Percentiles rank a stretch among this genome's conserved stretches.
Evolutionary conservation across 345 rosid species (phyloP).

Genomic region (Ricinus communis): DNA sequence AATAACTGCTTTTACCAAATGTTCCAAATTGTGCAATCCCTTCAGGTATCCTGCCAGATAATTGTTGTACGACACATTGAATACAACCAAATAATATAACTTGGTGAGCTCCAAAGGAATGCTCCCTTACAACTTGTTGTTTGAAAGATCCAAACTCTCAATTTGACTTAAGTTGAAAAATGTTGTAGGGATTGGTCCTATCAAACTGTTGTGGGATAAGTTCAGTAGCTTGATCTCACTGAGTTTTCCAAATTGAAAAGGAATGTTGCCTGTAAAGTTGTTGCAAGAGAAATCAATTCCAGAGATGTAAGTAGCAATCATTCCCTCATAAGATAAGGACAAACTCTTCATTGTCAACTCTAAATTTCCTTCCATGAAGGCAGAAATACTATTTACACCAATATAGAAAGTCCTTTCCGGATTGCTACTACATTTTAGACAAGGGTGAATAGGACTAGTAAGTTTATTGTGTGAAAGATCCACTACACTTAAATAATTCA

Average conservation of each 20-base stretch:
- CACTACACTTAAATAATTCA: background rate
- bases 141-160: slow-evolving; percentile 41
- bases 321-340: background rate
- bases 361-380: background rate
- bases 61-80: slow-evolving; percentile 40
- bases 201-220: slow-evolving; percentile 34
- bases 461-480: background rate
- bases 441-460: slow-evolving; percentile 13
- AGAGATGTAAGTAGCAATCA: background rate
- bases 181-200: slow-evolving; percentile 28
- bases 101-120: slow-evolving; percentile 29
- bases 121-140: slow-evolving; percentile 23
- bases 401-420: too few relatives aligned
- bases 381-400: too few relatives aligned
- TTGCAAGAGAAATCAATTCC: slow-evolving; percentile 42
- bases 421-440: background rate
- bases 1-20: slow-evolving; percentile 18
- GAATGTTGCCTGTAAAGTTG: slow-evolving; percentile 33
- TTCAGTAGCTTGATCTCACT: slow-evolving; percentile 19
- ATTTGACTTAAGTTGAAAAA: slow-evolving; percentile 25
- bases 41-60: slow-evolving; percentile 21
- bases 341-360: background rate
- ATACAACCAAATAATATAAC: slow-evolving; percentile 13
- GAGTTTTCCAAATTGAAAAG: slow-evolving; percentile 13
- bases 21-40: slow-evolving; percentile 22